Conservation (phyloP, 495 filamentous ascomycete species). For the Friedmanniomyces simplex region DNA sequence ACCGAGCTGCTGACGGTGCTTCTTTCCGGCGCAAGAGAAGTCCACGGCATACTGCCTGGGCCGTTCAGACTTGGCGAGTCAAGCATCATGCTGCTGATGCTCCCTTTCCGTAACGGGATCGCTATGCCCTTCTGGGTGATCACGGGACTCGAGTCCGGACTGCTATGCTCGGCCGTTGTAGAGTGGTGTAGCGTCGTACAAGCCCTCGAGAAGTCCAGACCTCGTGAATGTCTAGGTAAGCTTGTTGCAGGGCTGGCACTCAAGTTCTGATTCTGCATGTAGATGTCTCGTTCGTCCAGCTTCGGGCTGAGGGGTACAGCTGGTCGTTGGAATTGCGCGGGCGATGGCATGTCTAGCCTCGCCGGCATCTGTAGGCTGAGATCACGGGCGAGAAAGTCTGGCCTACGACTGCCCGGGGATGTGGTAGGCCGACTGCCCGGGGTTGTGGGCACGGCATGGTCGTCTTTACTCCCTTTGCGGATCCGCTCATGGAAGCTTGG, state of each 20-base stretch:
- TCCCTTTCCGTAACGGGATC: constrained; percentile 53
- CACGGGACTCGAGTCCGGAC: constrained; percentile 91
- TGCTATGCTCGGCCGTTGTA: constrained; percentile 75
- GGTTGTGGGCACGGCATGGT: constrained; percentile 51
- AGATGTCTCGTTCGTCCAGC: constrained; percentile 69
- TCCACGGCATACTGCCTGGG: constrained; percentile 24
- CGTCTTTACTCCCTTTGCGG: constrained; percentile 63
- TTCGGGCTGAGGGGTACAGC: constrained; percentile 68
- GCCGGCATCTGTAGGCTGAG: constrained; percentile 68
- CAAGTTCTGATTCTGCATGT: constrained; percentile 30
- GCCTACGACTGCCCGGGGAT: constrained; percentile 40
- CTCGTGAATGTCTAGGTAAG: constrained; percentile 74
- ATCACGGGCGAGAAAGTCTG: constrained; percentile 47
- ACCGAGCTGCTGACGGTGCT: constrained; percentile 72
- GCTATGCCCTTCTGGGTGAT: constrained; percentile 67
- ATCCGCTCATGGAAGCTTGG: constrained; percentile 50
- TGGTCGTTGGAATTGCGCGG: constrained; percentile 8
- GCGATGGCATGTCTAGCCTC: constrained; percentile 37
- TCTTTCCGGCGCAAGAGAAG: constrained; percentile 47
- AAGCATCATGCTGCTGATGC: constrained; percentile 34
- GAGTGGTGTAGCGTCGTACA: constrained; percentile 96
- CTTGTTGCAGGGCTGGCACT: constrained; percentile 66
- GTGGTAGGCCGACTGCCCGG: constrained; percentile 45
- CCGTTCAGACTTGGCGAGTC: constrained; percentile 36
- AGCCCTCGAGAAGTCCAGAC: constrained; percentile 83